Evolutionary conservation across 164 flowering plant genomes (phyloP), one percentile per base, ranked within the genome.

Genomic region (Taxillus chinensis): DNA sequence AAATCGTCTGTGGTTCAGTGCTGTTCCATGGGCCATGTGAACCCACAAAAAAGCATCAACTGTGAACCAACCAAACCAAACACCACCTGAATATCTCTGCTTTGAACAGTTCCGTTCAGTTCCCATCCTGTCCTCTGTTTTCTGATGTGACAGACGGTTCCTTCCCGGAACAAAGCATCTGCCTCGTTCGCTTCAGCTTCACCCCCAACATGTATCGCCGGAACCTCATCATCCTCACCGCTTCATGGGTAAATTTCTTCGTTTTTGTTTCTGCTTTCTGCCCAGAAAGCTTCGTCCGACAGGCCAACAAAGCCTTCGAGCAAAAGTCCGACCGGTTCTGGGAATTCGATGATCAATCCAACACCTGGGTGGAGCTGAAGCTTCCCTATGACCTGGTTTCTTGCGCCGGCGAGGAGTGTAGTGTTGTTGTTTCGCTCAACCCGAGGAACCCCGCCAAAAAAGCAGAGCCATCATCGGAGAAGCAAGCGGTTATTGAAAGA

Each of bases 371-470:
- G 62, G 89, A 79, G 67, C 71, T 86, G 15, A 41, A 78, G 56
- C 73, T 90, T 17, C 97, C 97, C 41, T 84, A 77, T 76, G 86
- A 86, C 73, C 77, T 90, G 39, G 62, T 83, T 53, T 75, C 89
- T 53, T 90, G 97, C 70, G 68, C 76, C 51, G 71, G 83, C 69
- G 84, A 63, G 12, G 78, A 77, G 61, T 87, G 95, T 61, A 81
- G 78, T 9, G 78, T 72, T 60, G 95, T 87, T 59, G 82, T 82
- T 10, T 64, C 78, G 11, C 79, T 87, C 65, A 61, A 60, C 66
- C 68, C 41, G 60, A 49, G 41, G n/a, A 62, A 48, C 13, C 0
- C 60, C 27, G 61, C 60, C 57, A 58, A 59, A 42, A 48, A 59
- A 62, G 70, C 45, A 41, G 59, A 65, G 7, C 65, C 64, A 51